Conservation (phyloP, 2,329 filamentous ascomycete species). For the Phoma sp. region DNA sequence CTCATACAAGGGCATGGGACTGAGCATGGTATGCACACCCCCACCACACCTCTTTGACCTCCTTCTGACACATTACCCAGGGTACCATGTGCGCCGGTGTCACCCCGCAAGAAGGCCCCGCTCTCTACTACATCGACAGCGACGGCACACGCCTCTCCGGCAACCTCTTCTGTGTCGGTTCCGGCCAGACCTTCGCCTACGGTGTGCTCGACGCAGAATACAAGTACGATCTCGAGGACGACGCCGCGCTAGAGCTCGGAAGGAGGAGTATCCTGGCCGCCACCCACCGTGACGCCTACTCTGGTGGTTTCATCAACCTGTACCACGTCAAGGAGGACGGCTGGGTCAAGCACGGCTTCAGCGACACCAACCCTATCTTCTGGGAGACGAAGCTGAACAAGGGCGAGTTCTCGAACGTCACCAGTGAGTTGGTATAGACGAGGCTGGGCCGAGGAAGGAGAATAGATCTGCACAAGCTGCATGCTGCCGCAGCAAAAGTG, state of each 20-base stretch:
- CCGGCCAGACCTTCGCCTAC: slow-evolving; percentile 98
- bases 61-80: slow-evolving; percentile 32
- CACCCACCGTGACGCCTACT: slow-evolving; percentile 97
- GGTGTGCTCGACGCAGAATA: slow-evolving; percentile 97
- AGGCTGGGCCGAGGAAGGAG: neutral
- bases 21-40: slow-evolving; percentile 74
- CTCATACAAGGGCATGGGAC: slow-evolving; percentile 97
- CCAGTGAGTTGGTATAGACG: slow-evolving; percentile 71
- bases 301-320: slow-evolving; percentile 96
- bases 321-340: slow-evolving; percentile 99
- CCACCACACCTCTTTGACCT: neutral
- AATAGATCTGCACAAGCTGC: neutral
- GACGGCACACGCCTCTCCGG: slow-evolving; percentile 92
- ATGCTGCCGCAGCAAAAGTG: neutral
- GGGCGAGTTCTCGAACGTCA: slow-evolving; percentile 97
- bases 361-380: slow-evolving; percentile 98
- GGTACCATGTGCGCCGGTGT: slow-evolving; percentile 99
- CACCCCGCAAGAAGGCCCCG: slow-evolving; percentile 91
- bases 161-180: slow-evolving; percentile 98
- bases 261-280: slow-evolving; percentile 92
- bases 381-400: slow-evolving; percentile 99
- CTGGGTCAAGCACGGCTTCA: slow-evolving; percentile 99
- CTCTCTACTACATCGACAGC: slow-evolving; percentile 98
- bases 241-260: slow-evolving; percentile 90
- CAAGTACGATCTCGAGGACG: slow-evolving; percentile 82